phyloP scores from a whole-genome alignment of 148 eudicot species.

The Silene uniflora region DNA sequence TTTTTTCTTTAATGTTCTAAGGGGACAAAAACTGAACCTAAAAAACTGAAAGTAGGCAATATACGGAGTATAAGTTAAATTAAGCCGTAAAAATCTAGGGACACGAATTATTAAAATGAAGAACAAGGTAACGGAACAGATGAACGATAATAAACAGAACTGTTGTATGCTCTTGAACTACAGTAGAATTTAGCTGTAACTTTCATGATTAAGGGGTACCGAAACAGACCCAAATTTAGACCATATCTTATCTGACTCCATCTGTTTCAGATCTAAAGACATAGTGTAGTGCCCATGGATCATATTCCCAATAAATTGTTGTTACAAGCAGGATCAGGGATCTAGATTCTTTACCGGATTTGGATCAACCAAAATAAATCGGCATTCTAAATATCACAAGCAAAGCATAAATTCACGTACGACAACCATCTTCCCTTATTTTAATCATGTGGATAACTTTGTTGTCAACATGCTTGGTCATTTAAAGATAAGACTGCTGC shows the following conservation, averaged over 20 bases:
- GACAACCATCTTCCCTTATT: neutral
- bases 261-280: neutral
- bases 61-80: no score
- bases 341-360: neutral
- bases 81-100: neutral
- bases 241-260: neutral
- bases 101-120: neutral
- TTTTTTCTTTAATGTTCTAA: neutral
- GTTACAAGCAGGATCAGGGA: neutral
- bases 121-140: no score
- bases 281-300: neutral
- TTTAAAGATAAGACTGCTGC: neutral
- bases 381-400: neutral
- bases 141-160: no score
- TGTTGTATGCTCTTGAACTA: no score
- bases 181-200: no score
- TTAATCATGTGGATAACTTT: neutral
- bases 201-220: no score
- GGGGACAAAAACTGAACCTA: neutral
- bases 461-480: conserved; percentile 1
- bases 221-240: neutral
- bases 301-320: neutral
- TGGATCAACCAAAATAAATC: neutral
- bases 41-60: neutral
- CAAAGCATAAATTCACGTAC: neutral